A percentile compares a stretch with the other conserved stretches of the same genome.
Conservation (phyloP, 2,329 filamentous ascomycete species). For the Epichloe sylvatica region DNA sequence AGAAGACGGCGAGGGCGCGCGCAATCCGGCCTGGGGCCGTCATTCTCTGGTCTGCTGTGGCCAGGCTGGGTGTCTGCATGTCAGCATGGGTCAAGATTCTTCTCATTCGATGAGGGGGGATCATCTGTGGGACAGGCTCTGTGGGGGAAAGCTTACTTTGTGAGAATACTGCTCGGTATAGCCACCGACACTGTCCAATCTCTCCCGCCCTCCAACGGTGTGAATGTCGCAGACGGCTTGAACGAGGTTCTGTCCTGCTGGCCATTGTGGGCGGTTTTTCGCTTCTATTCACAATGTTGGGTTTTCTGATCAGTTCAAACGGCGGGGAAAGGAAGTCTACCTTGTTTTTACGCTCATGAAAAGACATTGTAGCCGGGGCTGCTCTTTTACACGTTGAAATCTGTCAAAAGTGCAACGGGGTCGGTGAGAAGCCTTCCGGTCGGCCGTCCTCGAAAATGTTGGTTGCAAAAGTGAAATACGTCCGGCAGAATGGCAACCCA, state of each 20-base stretch:
- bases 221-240: conserved; percentile 56
- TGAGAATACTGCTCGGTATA: conserved; percentile 62
- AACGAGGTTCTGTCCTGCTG: conserved; percentile 29
- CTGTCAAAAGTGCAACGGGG: neutral
- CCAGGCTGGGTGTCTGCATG: conserved; percentile 34
- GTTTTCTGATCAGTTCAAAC: neutral
- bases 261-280: conserved; percentile 32
- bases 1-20: conserved; percentile 69
- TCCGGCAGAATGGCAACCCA: conserved; percentile 15
- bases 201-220: conserved; percentile 46
- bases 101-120: neutral
- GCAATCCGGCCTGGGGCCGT: conserved; percentile 61
- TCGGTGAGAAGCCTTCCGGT: neutral
- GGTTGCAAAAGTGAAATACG: conserved; percentile 5
- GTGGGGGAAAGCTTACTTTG: conserved; percentile 39
- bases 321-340: conserved; percentile 6
- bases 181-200: conserved; percentile 66
- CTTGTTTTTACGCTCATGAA: conserved; percentile 20
- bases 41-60: conserved; percentile 63
- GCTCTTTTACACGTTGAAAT: neutral
- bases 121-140: neutral
- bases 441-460: conserved; percentile 11
- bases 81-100: neutral
- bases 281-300: conserved; percentile 27
- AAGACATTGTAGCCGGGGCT: conserved; percentile 16